Conservation (phyloP, 1,284 basidiomycete species). For the Malassezia psittaci region DNA sequence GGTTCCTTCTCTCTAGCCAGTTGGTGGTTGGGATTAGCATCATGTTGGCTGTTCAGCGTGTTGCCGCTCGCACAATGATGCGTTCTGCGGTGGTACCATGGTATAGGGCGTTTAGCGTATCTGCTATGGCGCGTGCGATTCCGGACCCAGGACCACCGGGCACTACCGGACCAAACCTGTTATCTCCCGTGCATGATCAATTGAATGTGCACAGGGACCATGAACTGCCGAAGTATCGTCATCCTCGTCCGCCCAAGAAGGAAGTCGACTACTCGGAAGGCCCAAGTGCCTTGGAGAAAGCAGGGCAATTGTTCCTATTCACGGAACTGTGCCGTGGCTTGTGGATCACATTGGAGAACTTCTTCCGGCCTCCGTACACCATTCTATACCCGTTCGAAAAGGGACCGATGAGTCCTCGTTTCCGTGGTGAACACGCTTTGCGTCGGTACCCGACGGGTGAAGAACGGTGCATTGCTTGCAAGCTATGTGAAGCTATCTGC, state of each 20-base stretch:
- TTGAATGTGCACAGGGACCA: constrained; percentile 13
- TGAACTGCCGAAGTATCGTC: background rate
- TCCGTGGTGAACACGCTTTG: constrained; percentile 98
- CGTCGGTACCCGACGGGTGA: constrained; percentile 95
- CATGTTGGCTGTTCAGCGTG: constrained; percentile 13
- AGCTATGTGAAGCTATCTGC: constrained; percentile 98
- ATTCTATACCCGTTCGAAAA: constrained; percentile 76
- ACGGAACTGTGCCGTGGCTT: constrained; percentile 95
- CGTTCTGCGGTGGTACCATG: background rate
- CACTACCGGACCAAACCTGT: constrained; percentile 7
- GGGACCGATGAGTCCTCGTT: constrained; percentile 90
- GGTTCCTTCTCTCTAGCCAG: constrained; percentile 3
- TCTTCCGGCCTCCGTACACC: constrained; percentile 93
- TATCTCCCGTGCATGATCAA: constrained; percentile 17
- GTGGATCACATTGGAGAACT: constrained; percentile 98
- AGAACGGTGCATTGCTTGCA: constrained; percentile 98
- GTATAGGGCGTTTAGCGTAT: constrained; percentile 1
- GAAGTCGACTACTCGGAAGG: constrained; percentile 54
- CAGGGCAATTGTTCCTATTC: constrained; percentile 92
- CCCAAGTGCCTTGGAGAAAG: constrained; percentile 66
- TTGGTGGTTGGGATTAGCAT: background rate
- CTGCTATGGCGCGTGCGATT: constrained; percentile 1
- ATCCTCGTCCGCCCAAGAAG: constrained; percentile 8
- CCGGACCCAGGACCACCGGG: constrained; percentile 1
- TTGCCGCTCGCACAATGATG: constrained; percentile 5